These are phyloP conservation scores for Eucalyptus cloeziana DNA, from an alignment of 345 rosid species.

Conservation along the genomic window DNA sequence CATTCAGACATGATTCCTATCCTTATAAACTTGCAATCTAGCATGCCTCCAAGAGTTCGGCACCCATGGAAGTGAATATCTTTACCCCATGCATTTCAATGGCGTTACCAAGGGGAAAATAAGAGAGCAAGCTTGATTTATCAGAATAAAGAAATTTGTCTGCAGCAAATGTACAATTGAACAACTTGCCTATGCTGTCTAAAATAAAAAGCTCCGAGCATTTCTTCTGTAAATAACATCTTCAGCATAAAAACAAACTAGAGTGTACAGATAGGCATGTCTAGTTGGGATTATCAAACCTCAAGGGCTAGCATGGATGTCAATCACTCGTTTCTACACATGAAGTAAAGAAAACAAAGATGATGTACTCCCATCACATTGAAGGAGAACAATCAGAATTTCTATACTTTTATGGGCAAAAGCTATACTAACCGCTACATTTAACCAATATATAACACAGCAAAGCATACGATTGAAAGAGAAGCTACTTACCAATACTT, in stretches of 20 bases:
- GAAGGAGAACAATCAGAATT: not conserved
- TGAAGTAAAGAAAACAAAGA: not conserved
- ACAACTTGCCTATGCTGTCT: not conserved
- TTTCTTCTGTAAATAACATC: not conserved
- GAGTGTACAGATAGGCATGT: not conserved
- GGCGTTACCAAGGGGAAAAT: not conserved
- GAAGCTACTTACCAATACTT: conserved; percentile 75
- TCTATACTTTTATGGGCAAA: not conserved
- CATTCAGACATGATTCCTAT: not conserved
- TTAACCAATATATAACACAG: not conserved
- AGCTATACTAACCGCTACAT: not conserved
- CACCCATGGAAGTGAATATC: not conserved
- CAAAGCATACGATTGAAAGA: not conserved
- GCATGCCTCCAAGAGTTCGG: not conserved
- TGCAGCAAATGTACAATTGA: not conserved
- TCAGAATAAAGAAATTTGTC: not conserved
- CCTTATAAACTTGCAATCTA: not conserved
- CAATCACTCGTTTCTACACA: not conserved
- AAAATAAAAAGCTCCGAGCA: not conserved
- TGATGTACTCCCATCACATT: not conserved
- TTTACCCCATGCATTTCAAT: not conserved
- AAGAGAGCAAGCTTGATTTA: not conserved
- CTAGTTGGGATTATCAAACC: not conserved
- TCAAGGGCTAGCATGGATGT: not conserved
- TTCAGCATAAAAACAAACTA: not conserved